These are phyloP conservation scores for Lentinula lateritia DNA, from an alignment of 768 basidiomycete genomes.

Conservation along the genomic window DNA sequence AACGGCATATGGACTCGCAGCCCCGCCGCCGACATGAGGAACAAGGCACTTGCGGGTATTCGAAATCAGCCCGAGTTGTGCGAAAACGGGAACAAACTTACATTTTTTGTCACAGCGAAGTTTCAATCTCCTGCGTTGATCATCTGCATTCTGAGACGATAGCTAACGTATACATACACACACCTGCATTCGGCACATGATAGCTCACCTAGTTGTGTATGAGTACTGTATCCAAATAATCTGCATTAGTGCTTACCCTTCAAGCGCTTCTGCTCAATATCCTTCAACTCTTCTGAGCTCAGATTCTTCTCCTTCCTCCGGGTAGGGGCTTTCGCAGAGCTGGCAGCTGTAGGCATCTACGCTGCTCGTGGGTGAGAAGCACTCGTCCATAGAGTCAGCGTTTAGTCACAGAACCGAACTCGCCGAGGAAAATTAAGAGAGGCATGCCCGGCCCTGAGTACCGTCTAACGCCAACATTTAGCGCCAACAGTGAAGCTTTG, in stretches of 20 bases:
- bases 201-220: slow-evolving; percentile 33
- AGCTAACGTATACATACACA: slow-evolving; percentile 39
- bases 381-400: neutral
- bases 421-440: neutral
- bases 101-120: slow-evolving; percentile 40
- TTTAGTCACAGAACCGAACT: neutral
- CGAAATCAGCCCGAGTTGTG: neutral
- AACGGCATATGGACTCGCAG: slow-evolving; percentile 55
- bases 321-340: neutral
- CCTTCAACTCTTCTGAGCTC: slow-evolving; percentile 37
- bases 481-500: too few relatives aligned
- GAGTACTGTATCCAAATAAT: neutral
- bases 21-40: slow-evolving; percentile 49
- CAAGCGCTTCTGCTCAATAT: slow-evolving; percentile 46
- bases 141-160: too few relatives aligned
- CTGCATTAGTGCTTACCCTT: slow-evolving; percentile 23
- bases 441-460: neutral
- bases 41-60: slow-evolving; percentile 34
- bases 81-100: neutral
- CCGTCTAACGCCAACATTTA: too few relatives aligned
- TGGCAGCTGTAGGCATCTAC: slow-evolving; percentile 1
- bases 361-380: neutral
- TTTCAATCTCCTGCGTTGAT: slow-evolving; percentile 31
- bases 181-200: slow-evolving; percentile 51
- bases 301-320: slow-evolving; percentile 5